Conservation (phyloP, 2,329 filamentous ascomycete genomes). For the Pseudofabraea citricarpa region DNA sequence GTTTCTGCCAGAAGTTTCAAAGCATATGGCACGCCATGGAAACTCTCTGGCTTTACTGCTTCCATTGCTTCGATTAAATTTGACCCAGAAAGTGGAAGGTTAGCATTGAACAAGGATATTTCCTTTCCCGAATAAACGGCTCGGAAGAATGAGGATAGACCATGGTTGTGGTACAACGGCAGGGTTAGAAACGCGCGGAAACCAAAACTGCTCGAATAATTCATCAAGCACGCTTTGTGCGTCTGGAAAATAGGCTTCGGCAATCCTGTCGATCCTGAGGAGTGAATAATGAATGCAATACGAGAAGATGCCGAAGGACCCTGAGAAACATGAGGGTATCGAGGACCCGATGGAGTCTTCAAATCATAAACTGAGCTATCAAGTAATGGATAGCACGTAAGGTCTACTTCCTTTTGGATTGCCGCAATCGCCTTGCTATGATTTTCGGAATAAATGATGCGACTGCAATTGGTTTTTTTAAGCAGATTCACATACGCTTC, state of each 20-base stretch:
- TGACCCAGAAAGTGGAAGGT: conserved; percentile 48
- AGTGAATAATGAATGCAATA: conserved; percentile 3
- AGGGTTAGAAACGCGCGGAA: conserved; percentile 43
- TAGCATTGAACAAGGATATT: conserved; percentile 49
- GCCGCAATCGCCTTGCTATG: conserved; percentile 6
- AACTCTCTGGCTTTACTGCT: conserved; percentile 42
- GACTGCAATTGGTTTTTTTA: conserved; percentile 30
- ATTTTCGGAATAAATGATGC: conserved; percentile 8
- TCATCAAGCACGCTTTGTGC: conserved; percentile 28
- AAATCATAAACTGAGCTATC: conserved; percentile 11
- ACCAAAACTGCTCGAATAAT: conserved; percentile 25
- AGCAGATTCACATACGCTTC: conserved; percentile 45
- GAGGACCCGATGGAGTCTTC: conserved; percentile 8
- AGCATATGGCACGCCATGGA: conserved; percentile 59
- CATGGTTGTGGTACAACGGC: conserved; percentile 56
- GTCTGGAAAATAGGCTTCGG: conserved; percentile 54
- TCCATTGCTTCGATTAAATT: conserved; percentile 41
- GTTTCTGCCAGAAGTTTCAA: conserved; percentile 59
- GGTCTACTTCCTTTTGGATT: conserved; percentile 12
- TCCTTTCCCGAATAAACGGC: conserved; percentile 45
- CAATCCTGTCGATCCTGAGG: conserved; percentile 50
- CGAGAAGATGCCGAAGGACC: conserved; percentile 4
- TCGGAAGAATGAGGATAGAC: conserved; percentile 48
- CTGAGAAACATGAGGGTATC: conserved; percentile 7
- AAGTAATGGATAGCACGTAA: conserved; percentile 17